phyloP scores from a whole-genome alignment of 2,329 filamentous ascomycete species.

The Colletotrichum kahawae region DNA sequence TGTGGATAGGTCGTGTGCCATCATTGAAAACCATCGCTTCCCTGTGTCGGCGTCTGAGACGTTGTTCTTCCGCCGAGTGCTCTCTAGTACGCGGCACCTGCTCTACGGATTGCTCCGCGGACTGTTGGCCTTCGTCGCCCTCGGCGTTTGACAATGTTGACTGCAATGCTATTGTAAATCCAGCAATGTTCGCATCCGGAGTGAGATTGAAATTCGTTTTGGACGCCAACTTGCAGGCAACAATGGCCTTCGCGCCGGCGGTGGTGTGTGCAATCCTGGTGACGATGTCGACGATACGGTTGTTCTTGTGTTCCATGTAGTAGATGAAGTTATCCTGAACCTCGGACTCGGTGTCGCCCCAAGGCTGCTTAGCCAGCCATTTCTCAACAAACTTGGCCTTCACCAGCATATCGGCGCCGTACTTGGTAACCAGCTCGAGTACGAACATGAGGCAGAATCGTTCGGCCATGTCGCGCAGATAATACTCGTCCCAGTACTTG shows the following conservation, averaged over 20 bases:
- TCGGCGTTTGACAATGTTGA: constrained; percentile 37
- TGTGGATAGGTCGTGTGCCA: constrained; percentile 74
- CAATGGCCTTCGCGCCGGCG: constrained; percentile 57
- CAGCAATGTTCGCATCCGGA: constrained; percentile 8
- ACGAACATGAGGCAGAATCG: constrained; percentile 64
- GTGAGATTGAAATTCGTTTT: constrained; percentile 27
- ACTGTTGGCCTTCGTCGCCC: constrained; percentile 25
- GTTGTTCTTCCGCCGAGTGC: constrained; percentile 70
- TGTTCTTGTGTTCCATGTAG: constrained; percentile 56
- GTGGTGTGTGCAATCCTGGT: constrained; percentile 51
- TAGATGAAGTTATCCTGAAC: constrained; percentile 57
- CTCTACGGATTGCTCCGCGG: constrained; percentile 33
- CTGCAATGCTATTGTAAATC: constrained; percentile 39
- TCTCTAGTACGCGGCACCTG: constrained; percentile 46
- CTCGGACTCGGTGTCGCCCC: constrained; percentile 62
- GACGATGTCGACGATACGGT: constrained; percentile 59
- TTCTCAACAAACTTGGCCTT: constrained; percentile 71
- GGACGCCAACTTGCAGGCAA: constrained; percentile 52
- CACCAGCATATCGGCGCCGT: constrained; percentile 61
- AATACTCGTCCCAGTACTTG: constrained; percentile 66
- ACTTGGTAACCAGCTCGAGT: constrained; percentile 63
- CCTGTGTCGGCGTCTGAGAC: constrained; percentile 75
- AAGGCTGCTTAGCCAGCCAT: constrained; percentile 77
- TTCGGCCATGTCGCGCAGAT: constrained; percentile 65
- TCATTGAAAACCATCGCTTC: constrained; percentile 94